Conservation (phyloP, 176 grass and related monocot genomes). For the Elaeis guineensis region DNA sequence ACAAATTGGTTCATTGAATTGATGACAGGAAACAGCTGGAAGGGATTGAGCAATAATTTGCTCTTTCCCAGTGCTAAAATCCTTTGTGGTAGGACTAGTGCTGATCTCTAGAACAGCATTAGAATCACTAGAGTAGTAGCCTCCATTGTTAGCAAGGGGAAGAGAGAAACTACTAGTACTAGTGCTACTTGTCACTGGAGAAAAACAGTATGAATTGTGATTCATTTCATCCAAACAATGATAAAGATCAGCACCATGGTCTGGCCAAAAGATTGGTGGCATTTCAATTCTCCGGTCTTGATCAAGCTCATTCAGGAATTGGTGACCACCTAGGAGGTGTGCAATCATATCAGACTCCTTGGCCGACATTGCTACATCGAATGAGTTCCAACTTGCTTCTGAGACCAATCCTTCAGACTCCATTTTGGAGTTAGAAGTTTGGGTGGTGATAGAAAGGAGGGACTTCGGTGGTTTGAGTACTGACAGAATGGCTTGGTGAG, state of each 20-base stretch:
- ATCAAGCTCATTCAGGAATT: slow-evolving; percentile 38
- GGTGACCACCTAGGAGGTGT: slow-evolving; percentile 53
- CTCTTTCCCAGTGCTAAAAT: neutral
- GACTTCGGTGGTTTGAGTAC: too few relatives aligned
- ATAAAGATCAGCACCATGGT: slow-evolving; percentile 29
- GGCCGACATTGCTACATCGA: slow-evolving; percentile 12
- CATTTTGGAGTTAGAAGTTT: slow-evolving; percentile 8
- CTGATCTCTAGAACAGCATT: slow-evolving; percentile 5
- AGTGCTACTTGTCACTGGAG: slow-evolving; percentile 20
- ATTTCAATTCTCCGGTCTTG: slow-evolving; percentile 28
- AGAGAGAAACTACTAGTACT: slow-evolving; percentile 31
- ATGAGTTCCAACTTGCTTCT: slow-evolving; percentile 26
- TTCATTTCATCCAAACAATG: slow-evolving; percentile 24
- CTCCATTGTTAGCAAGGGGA: slow-evolving; percentile 30
- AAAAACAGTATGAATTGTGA: slow-evolving; percentile 37
- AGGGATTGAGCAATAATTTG: slow-evolving; percentile 12
- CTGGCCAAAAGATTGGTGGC: slow-evolving; percentile 37
- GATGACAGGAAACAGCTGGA: slow-evolving; percentile 11
- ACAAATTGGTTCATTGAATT: neutral
- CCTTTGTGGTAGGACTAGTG: too few relatives aligned
- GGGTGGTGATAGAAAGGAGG: too few relatives aligned
- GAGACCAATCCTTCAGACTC: slow-evolving; percentile 40
- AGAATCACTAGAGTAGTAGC: slow-evolving; percentile 26
- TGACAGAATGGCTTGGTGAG: too few relatives aligned
- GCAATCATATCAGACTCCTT: slow-evolving; percentile 39